Percentiles rank a stretch among this genome's conserved stretches.
Evolutionary conservation across 1,284 basidiomycete species (phyloP).

Genomic region (Kalmanozyma brasiliensis): DNA sequence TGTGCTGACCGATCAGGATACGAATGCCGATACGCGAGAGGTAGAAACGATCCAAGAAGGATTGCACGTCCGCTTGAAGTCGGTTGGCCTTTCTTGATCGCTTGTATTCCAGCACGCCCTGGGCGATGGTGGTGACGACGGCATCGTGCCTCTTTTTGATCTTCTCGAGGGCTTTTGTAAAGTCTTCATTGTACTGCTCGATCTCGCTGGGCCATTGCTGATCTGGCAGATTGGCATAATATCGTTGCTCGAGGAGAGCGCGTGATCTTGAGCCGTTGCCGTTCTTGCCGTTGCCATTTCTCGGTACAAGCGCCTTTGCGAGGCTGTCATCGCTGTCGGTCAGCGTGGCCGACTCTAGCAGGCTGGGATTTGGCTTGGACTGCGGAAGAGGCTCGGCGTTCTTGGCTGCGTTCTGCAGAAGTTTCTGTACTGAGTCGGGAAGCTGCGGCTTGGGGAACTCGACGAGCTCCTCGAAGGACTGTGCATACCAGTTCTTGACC

Average conservation of each 20-base stretch:
- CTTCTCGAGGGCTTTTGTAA: conserved; percentile 85
- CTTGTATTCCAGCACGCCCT: conserved; percentile 79
- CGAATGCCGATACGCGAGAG: conserved; percentile 84
- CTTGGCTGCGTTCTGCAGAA: conserved; percentile 47
- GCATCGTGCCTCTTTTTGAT: conserved; percentile 97
- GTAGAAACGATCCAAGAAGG: conserved; percentile 97
- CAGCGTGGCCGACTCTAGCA: conserved; percentile 51
- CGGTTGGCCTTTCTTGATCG: conserved; percentile 68
- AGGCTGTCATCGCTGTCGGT: conserved; percentile 44
- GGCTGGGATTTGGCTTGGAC: conserved; percentile 62
- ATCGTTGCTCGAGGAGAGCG: conserved; percentile 70
- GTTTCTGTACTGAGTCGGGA: conserved; percentile 60
- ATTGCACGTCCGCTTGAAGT: conserved; percentile 87
- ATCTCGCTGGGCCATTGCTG: conserved; percentile 89
- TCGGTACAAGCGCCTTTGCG: conserved; percentile 28
- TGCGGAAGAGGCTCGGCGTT: conserved; percentile 52
- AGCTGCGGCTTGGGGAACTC: conserved; percentile 63
- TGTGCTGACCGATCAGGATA: conserved; percentile 67
- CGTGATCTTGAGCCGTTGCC: conserved; percentile 44
- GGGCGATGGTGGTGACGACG: conserved; percentile 91
- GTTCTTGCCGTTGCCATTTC: conserved; percentile 38
- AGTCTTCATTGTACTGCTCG: conserved; percentile 89
- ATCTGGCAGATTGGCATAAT: conserved; percentile 79
- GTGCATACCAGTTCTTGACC: conserved; percentile 98
- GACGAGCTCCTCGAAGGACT: conserved; percentile 81